phyloP scores from a whole-genome alignment of 2,329 filamentous ascomycete species.

The Periconia sp. region DNA sequence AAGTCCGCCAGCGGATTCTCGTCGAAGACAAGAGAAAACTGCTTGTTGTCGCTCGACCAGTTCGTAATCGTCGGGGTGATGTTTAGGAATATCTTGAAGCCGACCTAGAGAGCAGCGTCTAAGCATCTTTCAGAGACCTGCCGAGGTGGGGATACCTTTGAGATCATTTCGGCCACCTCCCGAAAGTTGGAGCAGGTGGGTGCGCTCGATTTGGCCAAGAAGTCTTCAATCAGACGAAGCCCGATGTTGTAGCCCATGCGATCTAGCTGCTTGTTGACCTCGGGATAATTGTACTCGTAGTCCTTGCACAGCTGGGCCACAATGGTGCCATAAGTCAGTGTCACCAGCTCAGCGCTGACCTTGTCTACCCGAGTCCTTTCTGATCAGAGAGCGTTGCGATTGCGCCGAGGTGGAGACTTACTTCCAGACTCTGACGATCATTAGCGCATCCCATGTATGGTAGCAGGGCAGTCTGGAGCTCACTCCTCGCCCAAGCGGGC shows the following conservation, averaged over 20 bases:
- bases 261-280: slow-evolving; percentile 97
- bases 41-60: slow-evolving; percentile 95
- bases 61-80: slow-evolving; percentile 92
- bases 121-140: slow-evolving; percentile 6
- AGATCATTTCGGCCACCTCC: slow-evolving; percentile 96
- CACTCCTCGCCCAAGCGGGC: slow-evolving; percentile 78
- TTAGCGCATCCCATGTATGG: slow-evolving; percentile 38
- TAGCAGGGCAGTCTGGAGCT: slow-evolving; percentile 44
- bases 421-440: slow-evolving; percentile 81
- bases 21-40: slow-evolving; percentile 95
- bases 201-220: slow-evolving; percentile 91
- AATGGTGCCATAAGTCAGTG: slow-evolving; percentile 96
- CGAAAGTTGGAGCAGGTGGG: slow-evolving; percentile 90
- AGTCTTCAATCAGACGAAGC: slow-evolving; percentile 93
- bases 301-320: slow-evolving; percentile 96
- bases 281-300: slow-evolving; percentile 89
- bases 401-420: slow-evolving; percentile 58
- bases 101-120: slow-evolving; percentile 66
- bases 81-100: slow-evolving; percentile 99
- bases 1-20: slow-evolving; percentile 98
- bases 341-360: slow-evolving; percentile 96
- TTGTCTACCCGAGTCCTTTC: slow-evolving; percentile 91
- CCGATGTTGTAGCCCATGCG: slow-evolving; percentile 99
- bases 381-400: slow-evolving; percentile 27
- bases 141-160: slow-evolving; percentile 66